Conservation (phyloP, 1,139 yeast species). For the Taphrina betulina region DNA sequence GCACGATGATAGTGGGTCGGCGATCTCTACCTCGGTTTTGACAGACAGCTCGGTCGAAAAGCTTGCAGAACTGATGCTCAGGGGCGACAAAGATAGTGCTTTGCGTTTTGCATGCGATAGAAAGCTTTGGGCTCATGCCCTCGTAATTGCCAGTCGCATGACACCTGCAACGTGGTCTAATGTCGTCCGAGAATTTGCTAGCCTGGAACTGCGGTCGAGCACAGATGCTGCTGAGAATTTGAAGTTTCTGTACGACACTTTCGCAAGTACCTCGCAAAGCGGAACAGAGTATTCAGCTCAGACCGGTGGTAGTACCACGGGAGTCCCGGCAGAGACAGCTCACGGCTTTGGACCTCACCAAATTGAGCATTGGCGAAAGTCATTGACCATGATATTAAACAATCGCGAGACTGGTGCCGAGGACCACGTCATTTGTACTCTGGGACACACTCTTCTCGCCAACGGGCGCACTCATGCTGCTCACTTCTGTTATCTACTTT, state of each 20-base stretch:
- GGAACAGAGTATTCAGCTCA: conserved; percentile 48
- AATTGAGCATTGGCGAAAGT: conserved; percentile 15
- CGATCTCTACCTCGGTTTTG: not conserved
- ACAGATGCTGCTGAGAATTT: conserved; percentile 51
- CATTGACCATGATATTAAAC: conserved; percentile 16
- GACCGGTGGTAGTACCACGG: conserved; percentile 33
- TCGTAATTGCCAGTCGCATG: conserved; percentile 65
- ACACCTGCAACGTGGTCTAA: conserved; percentile 63
- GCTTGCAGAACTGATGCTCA: conserved; percentile 43
- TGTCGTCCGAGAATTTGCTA: conserved; percentile 55
- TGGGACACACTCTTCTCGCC: conserved; percentile 43
- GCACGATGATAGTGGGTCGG: not conserved
- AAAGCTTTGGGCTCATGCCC: conserved; percentile 75
- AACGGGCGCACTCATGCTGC: conserved; percentile 44
- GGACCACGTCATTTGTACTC: conserved; percentile 42
- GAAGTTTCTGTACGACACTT: conserved; percentile 62
- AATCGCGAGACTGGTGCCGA: conserved; percentile 43
- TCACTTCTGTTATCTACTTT: conserved; percentile 40
- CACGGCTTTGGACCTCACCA: conserved; percentile 28
- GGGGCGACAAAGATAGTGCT: conserved; percentile 69
- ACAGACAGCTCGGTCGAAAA: conserved; percentile 13
- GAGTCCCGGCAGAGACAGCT: conserved; percentile 35
- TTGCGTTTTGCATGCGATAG: conserved; percentile 60
- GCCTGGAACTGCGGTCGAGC: conserved; percentile 46
- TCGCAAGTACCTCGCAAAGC: conserved; percentile 70